phyloP scores from a whole-genome alignment of 306 rosid genomes.

The Lathyrus tuberosus region DNA sequence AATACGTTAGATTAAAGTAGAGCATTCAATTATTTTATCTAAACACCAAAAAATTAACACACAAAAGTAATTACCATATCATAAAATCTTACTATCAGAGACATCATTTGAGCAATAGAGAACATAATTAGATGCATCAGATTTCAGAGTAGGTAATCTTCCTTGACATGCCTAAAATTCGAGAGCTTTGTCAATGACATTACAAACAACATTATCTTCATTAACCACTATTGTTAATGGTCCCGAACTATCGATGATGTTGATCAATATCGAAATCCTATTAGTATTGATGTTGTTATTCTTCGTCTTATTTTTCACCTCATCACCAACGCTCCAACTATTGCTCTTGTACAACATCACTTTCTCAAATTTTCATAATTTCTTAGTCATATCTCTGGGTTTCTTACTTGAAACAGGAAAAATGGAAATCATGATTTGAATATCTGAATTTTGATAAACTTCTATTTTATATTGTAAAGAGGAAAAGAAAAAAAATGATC shows the following conservation, averaged over 20 bases:
- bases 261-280: slow-evolving; percentile 63
- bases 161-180: slow-evolving; percentile 66
- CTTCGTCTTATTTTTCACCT: not conserved
- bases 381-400: not conserved
- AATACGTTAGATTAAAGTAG: no score
- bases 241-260: slow-evolving; percentile 68
- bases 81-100: slow-evolving; percentile 48
- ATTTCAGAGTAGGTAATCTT: slow-evolving; percentile 63
- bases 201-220: slow-evolving; percentile 54
- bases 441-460: not conserved
- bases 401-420: not conserved
- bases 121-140: slow-evolving; percentile 47
- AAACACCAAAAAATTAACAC: not conserved
- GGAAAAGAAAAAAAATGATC: no score
- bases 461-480: not conserved
- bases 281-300: slow-evolving; percentile 28
- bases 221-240: slow-evolving; percentile 67
- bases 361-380: not conserved
- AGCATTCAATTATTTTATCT: no score
- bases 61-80: not conserved
- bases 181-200: slow-evolving; percentile 59
- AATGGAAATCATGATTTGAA: not conserved
- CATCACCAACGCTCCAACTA: slow-evolving; percentile 2
- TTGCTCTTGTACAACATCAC: slow-evolving; percentile 14
- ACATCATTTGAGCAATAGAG: slow-evolving; percentile 55